Evolutionary conservation across 2,329 filamentous ascomycete species (phyloP), one percentile per base, ranked within the genome.

Genomic region (Alternaria burnsii): DNA sequence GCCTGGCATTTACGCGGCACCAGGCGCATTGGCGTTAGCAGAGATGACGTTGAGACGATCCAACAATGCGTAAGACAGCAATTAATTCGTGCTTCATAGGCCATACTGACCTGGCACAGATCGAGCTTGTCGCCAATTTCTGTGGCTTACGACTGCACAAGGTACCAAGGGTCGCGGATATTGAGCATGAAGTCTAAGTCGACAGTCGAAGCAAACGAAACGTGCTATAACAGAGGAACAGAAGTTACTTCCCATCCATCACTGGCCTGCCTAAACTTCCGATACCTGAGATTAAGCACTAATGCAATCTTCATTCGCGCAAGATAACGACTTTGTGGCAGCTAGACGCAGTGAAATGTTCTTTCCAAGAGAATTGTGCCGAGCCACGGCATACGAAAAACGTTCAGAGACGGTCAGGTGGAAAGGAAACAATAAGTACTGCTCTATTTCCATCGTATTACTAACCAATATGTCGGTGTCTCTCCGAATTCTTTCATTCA

Each of bases 1-100:
- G 81, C 79, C 16, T 88, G 86, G 85, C 86, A 88, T 73, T 78
- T 86, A 32, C 73, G 83, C 30, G 84, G 84, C 1, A 81, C 78
- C 0, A 71, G 84, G 40, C 71, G 84, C 36, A 78, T 86, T 30
- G 84, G 84, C 0, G 80, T 85, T 0, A 80, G 76, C 10, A 72
- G 69, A 22, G 79, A 79, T 11, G 82, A 85, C 58, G 80, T 81
- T 0, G 80, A 83, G 71, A 69, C 52, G 0, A 67, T 82, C 11
- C 78, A 81, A 57, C 76, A 80, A 72, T 80, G 77, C 53, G 79
- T 80, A 69, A 59, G 72, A 66, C 4, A 9, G 14, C n/a, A 30
- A 11, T 16, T 4, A 11, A 3, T 26, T 34, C 2, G 16, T 2
- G 26, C 16, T 16, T 36, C 38, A 20, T 18, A 18, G 16, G 10